Evolutionary conservation across 2,329 filamentous ascomycete genomes (phyloP).

Genomic region (Ilyonectria sp.): DNA sequence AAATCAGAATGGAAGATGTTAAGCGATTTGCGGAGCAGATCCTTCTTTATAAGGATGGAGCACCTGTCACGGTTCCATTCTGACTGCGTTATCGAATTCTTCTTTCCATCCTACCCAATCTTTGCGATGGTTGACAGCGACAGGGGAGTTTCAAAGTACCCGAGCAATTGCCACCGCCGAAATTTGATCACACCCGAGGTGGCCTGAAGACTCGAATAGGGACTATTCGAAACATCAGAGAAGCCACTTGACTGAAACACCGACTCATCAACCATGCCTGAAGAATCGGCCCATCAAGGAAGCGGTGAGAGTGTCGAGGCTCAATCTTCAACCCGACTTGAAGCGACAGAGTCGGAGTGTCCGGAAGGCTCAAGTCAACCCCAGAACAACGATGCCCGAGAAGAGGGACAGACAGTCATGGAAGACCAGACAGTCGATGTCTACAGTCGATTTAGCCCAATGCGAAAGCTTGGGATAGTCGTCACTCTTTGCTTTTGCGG

Average conservation of each 20-base stretch:
- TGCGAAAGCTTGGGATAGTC: conserved; percentile 43
- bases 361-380: neutral
- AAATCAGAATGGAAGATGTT: neutral
- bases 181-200: neutral
- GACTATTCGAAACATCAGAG: neutral
- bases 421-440: conserved; percentile 7
- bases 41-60: neutral
- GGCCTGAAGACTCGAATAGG: neutral
- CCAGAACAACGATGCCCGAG: neutral
- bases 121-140: no score
- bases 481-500: conserved; percentile 41
- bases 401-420: neutral
- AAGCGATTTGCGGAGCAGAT: conserved; percentile 4
- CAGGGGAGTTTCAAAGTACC: neutral
- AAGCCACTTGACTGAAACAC: neutral
- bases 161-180: neutral
- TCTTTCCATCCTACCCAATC: neutral
- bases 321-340: neutral
- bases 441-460: conserved; percentile 42
- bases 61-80: neutral
- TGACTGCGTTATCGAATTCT: neutral
- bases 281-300: neutral
- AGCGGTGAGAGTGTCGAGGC: neutral
- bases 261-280: neutral
- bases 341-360: conserved; percentile 2